Evolutionary conservation across 75 land plant genomes (phyloP), one percentile per base, ranked within the genome.

Genomic region (Cunninghamia lanceolata): DNA sequence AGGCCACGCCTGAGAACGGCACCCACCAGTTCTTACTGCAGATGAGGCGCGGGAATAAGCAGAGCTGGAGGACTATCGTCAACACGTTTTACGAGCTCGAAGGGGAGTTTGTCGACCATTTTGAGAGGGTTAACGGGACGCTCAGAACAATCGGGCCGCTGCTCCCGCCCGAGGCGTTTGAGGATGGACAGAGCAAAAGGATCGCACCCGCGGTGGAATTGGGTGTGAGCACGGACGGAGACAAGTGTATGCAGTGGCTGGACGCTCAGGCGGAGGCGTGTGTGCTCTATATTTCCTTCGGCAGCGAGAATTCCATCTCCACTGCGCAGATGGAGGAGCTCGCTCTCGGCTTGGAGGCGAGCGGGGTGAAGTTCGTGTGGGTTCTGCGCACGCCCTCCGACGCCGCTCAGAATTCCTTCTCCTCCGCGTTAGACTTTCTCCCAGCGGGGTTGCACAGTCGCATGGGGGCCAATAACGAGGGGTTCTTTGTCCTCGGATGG

Each of bases 301-400:
- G 53, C 15, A 50, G 53, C 15, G 53, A 50, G 53, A 50, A 50
- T 13, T 50, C 53, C 2, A 50, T 50, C 21, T 32, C 11, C 16
- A 81, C 9, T 54, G 54, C 4, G 10, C 87, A 90, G 80, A 35
- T 87, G 59, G 63, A 85, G 36, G 91, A 92, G 85, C n/a, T 90
- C 13, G 91, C 91, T 0, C 13, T 46, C 10, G 93, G 93, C 3
- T 77, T 92, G 17, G 89, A 91, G 86, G 85, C 66, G 16, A 85
- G 87, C 21, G 76, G 54, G 7, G 34, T 91, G 73, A 70, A 84
- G 1, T 91, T 91, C 66, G 32, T 89, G 8, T 91, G 92, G 92
- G 82, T 66, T 25, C 85, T 91, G 1, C 52, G 86, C 46, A 66
- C 66, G 39, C 85, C 87, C 3, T 53, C 38, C 30, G 75, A 50